These are phyloP conservation scores for Lolium multiflorum DNA, from an alignment of 176 grass and related monocot genomes.

Conservation along the genomic window DNA sequence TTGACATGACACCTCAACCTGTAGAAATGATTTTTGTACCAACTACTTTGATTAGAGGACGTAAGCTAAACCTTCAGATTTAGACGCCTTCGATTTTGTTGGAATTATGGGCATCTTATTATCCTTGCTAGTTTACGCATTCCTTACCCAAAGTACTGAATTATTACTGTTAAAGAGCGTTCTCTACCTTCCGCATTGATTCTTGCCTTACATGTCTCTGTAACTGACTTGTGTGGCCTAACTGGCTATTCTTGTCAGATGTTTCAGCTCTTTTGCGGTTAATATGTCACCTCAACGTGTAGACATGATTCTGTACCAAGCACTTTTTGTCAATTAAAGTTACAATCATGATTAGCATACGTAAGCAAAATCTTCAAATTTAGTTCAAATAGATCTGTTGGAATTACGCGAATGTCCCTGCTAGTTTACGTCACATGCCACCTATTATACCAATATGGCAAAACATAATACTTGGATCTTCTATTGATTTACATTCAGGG, in stretches of 20 bases:
- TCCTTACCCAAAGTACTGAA: too few relatives aligned
- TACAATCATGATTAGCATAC: not conserved
- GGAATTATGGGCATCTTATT: too few relatives aligned
- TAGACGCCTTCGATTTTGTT: not conserved
- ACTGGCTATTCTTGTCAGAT: not conserved
- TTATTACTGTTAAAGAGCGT: too few relatives aligned
- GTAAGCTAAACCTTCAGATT: not conserved
- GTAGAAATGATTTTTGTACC: too few relatives aligned
- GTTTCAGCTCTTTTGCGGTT: not conserved
- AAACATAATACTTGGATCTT: conserved; percentile 34
- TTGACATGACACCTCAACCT: too few relatives aligned
- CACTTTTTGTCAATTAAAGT: not conserved
- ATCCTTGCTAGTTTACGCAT: too few relatives aligned
- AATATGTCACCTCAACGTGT: not conserved
- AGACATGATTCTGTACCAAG: not conserved
- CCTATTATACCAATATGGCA: not conserved
- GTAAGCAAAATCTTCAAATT: not conserved
- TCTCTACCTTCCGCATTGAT: too few relatives aligned
- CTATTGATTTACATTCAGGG: conserved; percentile 59
- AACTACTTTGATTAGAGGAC: too few relatives aligned
- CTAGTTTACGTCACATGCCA: not conserved
- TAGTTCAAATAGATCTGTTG: not conserved
- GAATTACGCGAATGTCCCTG: not conserved
- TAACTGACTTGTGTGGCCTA: not conserved
- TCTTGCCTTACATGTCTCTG: not conserved